These are phyloP conservation scores for Plasmopara viticola DNA, from an alignment of 352 stramenopile species.

Conservation along the genomic window DNA sequence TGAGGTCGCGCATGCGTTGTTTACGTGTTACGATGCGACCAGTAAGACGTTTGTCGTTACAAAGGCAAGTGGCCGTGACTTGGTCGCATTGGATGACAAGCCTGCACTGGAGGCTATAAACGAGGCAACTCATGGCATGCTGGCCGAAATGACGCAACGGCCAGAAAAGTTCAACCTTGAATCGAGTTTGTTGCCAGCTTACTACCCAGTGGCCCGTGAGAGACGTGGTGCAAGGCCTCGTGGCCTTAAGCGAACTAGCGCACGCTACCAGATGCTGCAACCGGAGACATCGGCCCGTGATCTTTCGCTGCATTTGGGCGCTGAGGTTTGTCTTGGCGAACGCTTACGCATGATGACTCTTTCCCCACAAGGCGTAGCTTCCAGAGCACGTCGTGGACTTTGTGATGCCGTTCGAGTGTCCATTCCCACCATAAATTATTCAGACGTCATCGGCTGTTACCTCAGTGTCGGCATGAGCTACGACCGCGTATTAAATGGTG, in stretches of 20 bases:
- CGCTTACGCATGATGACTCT: slow-evolving; percentile 76
- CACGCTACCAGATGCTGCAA: slow-evolving; percentile 65
- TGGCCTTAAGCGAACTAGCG: slow-evolving; percentile 35
- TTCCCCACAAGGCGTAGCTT: slow-evolving; percentile 39
- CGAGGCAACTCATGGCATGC: slow-evolving; percentile 64
- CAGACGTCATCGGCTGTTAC: slow-evolving; percentile 65
- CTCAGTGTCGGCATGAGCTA: slow-evolving; percentile 67
- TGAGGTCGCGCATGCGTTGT: slow-evolving; percentile 67
- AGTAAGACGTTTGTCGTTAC: slow-evolving; percentile 64
- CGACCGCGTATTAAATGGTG: slow-evolving; percentile 54
- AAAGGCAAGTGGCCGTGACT: slow-evolving; percentile 50
- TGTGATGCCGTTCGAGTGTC: slow-evolving; percentile 46
- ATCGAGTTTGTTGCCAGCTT: slow-evolving; percentile 54
- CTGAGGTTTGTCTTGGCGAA: slow-evolving; percentile 49
- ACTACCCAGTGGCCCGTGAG: slow-evolving; percentile 65
- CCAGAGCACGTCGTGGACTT: slow-evolving; percentile 45
- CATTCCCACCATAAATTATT: slow-evolving; percentile 43
- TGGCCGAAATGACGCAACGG: slow-evolving; percentile 53
- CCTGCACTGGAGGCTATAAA: slow-evolving; percentile 67
- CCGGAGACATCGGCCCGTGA: slow-evolving; percentile 47
- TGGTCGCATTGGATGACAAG: slow-evolving; percentile 63
- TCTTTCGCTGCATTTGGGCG: slow-evolving; percentile 46
- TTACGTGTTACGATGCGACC: slow-evolving; percentile 79
- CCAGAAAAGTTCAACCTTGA: slow-evolving; percentile 64
- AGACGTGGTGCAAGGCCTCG: slow-evolving; percentile 27